These are phyloP conservation scores for Coemansia sp. DNA, from an alignment of 192 early-diverging fungal species.

Conservation along the genomic window DNA sequence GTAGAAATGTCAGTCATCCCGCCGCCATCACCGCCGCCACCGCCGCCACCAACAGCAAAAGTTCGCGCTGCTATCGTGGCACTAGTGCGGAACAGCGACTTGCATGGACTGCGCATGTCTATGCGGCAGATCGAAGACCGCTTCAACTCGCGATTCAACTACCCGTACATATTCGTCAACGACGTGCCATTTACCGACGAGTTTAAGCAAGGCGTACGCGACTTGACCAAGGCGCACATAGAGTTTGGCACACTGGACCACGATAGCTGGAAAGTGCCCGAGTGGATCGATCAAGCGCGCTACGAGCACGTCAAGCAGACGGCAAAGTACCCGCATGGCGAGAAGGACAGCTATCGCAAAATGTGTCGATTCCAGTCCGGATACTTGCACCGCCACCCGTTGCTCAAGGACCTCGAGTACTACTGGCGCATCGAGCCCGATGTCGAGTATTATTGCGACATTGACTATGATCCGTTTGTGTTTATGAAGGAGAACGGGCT, in stretches of 20 bases:
- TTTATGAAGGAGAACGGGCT: slow-evolving; percentile 41
- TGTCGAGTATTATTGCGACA: slow-evolving; percentile 53
- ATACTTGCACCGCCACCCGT: slow-evolving; percentile 39
- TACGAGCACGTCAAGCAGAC: slow-evolving; percentile 12
- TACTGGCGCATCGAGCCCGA: slow-evolving; percentile 59
- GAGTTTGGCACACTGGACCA: slow-evolving; percentile 43
- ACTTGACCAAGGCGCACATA: slow-evolving; percentile 27
- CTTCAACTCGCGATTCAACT: slow-evolving; percentile 75
- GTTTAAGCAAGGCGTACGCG: slow-evolving; percentile 60
- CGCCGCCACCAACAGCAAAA: no score
- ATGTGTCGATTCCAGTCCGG: slow-evolving; percentile 53
- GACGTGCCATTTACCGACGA: slow-evolving; percentile 71
- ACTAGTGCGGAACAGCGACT: slow-evolving; percentile 70
- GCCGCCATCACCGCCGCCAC: slow-evolving; percentile 10
- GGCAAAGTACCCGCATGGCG: slow-evolving; percentile 32
- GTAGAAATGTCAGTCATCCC: no score
- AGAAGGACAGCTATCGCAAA: slow-evolving; percentile 38
- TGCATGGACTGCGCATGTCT: slow-evolving; percentile 57
- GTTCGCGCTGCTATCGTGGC: slow-evolving; percentile 66
- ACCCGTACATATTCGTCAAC: slow-evolving; percentile 87
- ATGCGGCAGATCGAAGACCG: slow-evolving; percentile 67
- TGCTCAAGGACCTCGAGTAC: slow-evolving; percentile 42
- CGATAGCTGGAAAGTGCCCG: slow-evolving; percentile 45
- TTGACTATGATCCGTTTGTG: slow-evolving; percentile 49
- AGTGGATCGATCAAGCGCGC: slow-evolving; percentile 47